Evolutionary conservation across 1,284 basidiomycete species (phyloP).

Genomic region (Trametes pubescens): DNA sequence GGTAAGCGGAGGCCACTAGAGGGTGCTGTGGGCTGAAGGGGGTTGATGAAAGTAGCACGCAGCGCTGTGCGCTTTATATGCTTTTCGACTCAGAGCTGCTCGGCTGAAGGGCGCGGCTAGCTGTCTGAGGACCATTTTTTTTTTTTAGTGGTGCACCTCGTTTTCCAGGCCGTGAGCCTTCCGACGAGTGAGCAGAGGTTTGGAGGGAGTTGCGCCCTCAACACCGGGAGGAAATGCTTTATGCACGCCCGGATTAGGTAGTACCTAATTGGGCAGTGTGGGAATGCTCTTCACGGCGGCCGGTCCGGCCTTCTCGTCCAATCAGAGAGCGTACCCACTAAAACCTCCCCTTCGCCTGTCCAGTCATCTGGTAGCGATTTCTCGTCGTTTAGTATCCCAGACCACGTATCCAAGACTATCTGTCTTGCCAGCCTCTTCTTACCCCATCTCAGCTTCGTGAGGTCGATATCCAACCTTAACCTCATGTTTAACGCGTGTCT

Average conservation of each 20-base stretch:
- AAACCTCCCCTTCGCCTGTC: background rate
- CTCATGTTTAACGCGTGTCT: background rate
- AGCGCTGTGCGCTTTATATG: background rate
- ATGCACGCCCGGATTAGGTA: too few relatives aligned
- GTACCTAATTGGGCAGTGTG: background rate
- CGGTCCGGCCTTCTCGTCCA: background rate
- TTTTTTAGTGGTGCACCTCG: background rate
- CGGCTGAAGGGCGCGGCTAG: background rate
- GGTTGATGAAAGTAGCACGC: background rate
- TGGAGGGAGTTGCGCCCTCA: background rate
- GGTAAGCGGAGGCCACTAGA: background rate
- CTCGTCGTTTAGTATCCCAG: background rate
- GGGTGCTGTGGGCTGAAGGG: background rate
- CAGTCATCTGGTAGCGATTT: background rate
- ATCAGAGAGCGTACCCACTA: conserved; percentile 1
- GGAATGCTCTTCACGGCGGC: background rate
- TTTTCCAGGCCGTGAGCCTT: background rate
- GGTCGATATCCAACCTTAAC: background rate
- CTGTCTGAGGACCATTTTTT: background rate
- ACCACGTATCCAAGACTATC: background rate
- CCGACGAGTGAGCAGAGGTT: background rate
- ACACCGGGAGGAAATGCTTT: conserved; percentile 2
- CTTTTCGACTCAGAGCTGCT: background rate
- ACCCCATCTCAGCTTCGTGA: background rate
- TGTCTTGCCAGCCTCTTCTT: background rate